Percentiles rank a stretch among this genome's conserved stretches.
Evolutionary conservation across 768 basidiomycete genomes (phyloP).

Genomic region (Obba rivulosa): DNA sequence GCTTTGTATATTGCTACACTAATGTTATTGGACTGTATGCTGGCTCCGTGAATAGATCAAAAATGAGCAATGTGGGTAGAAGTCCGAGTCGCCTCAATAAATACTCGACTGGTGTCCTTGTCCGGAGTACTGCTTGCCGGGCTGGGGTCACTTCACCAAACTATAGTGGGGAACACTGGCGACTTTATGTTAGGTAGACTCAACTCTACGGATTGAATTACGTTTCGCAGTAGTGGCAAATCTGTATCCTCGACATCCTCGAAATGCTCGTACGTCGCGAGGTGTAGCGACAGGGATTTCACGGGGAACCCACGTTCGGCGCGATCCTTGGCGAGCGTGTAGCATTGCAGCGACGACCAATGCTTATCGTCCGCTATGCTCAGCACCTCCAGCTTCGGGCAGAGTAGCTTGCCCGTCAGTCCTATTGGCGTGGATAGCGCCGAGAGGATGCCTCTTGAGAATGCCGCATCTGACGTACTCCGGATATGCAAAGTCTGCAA

Average conservation of each 20-base stretch:
- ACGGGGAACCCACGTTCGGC: constrained; percentile 15
- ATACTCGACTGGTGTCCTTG: too few species aligned
- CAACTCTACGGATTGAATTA: constrained; percentile 23
- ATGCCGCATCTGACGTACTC: constrained; percentile 19
- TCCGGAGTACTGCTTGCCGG: too few species aligned
- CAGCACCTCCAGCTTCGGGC: constrained; percentile 20
- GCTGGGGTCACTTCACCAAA: constrained; percentile 7
- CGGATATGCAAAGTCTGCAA: constrained; percentile 20
- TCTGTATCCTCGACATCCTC: constrained; percentile 24
- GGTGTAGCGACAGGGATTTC: constrained; percentile 19
- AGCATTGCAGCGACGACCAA: constrained; percentile 25
- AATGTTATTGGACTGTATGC: too few species aligned
- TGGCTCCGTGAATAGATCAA: too few species aligned
- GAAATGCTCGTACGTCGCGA: constrained; percentile 23
- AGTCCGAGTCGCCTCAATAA: too few species aligned
- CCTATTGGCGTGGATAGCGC: constrained; percentile 17
- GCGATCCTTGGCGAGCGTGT: constrained; percentile 19
- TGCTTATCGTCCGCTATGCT: constrained; percentile 21
- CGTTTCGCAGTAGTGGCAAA: constrained; percentile 17
- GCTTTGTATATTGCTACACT: too few species aligned
- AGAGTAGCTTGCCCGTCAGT: constrained; percentile 15
- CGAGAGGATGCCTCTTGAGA: constrained; percentile 19
- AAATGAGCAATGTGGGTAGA: too few species aligned
- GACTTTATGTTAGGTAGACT: constrained; percentile 13
- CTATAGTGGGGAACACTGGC: constrained; percentile 12